phyloP scores from a whole-genome alignment of 306 rosid species.

The Glycine tomentella region DNA sequence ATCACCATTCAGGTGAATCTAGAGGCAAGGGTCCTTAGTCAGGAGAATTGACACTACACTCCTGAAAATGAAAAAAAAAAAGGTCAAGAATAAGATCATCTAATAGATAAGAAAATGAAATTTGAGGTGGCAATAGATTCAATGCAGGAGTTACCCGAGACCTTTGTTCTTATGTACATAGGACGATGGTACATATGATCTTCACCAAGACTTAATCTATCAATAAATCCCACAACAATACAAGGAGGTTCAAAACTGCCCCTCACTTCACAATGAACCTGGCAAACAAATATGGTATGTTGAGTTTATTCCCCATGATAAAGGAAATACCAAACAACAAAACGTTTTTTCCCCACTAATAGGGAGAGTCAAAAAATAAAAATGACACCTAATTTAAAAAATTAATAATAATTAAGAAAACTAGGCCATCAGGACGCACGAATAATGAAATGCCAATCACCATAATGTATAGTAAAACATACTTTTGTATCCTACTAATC shows the following conservation, averaged over 20 bases:
- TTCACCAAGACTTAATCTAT: too few species aligned
- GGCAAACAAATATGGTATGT: too few species aligned
- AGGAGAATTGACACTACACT: constrained; percentile 81
- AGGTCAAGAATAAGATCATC: constrained; percentile 37
- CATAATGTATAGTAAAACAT: background rate
- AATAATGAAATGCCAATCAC: constrained; percentile 22
- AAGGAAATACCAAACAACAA: too few species aligned
- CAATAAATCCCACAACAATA: too few species aligned
- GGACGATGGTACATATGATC: too few species aligned
- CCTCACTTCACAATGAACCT: too few species aligned
- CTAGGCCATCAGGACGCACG: constrained; percentile 5
- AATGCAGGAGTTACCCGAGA: too few species aligned
- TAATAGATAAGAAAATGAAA: constrained; percentile 38
- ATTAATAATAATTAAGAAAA: background rate
- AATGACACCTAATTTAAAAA: background rate
- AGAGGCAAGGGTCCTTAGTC: constrained; percentile 81
- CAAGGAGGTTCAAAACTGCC: too few species aligned
- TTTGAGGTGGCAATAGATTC: too few species aligned
- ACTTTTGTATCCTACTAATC: background rate
- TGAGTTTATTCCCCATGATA: too few species aligned
- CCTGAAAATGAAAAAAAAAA: constrained; percentile 57
- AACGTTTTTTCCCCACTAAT: too few species aligned
- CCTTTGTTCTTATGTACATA: too few species aligned
- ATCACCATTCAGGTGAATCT: constrained; percentile 80
- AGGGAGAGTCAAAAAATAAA: constrained; percentile 12